A percentile compares a stretch with the other conserved stretches of the same genome.
Evolutionary conservation across 1,139 yeast genomes (phyloP).

Genomic region (Candida anutae): DNA sequence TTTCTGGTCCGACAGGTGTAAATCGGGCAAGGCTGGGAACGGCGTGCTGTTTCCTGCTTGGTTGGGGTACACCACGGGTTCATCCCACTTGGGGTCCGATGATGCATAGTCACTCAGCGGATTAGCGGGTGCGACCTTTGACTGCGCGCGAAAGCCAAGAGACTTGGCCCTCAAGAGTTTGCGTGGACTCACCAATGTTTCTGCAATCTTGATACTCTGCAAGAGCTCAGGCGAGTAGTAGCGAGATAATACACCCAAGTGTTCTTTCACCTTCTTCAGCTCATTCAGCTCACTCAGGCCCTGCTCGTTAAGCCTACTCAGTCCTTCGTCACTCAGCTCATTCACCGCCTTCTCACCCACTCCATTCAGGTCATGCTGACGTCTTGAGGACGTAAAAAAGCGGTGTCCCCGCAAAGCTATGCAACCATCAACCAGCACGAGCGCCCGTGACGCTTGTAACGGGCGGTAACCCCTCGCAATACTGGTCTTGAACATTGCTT

Average conservation of each 20-base stretch:
- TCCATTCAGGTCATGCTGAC: no score
- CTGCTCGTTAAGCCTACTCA: no score
- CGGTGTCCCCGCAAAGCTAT: no score
- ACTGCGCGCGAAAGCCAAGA: slow-evolving; percentile 23
- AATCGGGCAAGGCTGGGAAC: slow-evolving; percentile 36
- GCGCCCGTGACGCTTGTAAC: no score
- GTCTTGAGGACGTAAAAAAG: no score
- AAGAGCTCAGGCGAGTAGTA: slow-evolving; percentile 73
- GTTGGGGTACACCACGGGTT: slow-evolving; percentile 41
- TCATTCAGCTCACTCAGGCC: no score
- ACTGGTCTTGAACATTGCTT: no score
- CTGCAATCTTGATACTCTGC: slow-evolving; percentile 75
- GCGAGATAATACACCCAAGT: slow-evolving; percentile 53
- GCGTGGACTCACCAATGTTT: slow-evolving; percentile 61
- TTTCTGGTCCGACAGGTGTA: slow-evolving; percentile 32
- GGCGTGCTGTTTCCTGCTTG: slow-evolving; percentile 34
- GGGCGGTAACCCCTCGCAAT: no score
- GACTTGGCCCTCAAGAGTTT: slow-evolving; percentile 26
- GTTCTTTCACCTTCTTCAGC: slow-evolving; percentile 25
- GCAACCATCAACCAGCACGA: no score
- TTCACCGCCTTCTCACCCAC: no score
- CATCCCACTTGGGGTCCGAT: slow-evolving; percentile 39
- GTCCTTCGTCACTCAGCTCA: no score
- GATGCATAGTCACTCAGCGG: slow-evolving; percentile 21
- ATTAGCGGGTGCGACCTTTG: slow-evolving; percentile 27